These are phyloP conservation scores for Cenococcum geophilum DNA, from an alignment of 495 filamentous ascomycete genomes.

Conservation along the genomic window DNA sequence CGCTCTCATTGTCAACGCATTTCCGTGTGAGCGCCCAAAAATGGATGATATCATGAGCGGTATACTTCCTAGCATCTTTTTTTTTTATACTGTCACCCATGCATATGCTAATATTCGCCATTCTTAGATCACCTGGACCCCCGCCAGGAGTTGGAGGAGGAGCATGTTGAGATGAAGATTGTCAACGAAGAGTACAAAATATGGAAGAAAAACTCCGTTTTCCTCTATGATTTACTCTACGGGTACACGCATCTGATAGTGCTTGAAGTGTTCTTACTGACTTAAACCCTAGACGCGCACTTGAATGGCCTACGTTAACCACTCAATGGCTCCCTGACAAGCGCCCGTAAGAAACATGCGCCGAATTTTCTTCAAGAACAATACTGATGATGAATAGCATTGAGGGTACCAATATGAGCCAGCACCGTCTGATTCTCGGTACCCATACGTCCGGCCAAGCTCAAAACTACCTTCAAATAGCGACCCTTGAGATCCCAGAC, in stretches of 20 bases:
- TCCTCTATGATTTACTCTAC: slow-evolving; percentile 90
- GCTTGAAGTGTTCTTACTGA: background rate
- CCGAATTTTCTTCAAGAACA: background rate
- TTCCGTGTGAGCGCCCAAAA: background rate
- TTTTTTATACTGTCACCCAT: background rate
- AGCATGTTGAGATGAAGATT: slow-evolving; percentile 71
- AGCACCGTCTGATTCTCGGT: slow-evolving; percentile 84
- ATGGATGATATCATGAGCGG: slow-evolving; percentile 32
- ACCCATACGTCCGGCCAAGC: slow-evolving; percentile 87
- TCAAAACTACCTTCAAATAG: slow-evolving; percentile 92
- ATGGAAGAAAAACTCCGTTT: slow-evolving; percentile 99
- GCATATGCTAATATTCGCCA: slow-evolving; percentile 1
- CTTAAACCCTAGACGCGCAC: slow-evolving; percentile 57
- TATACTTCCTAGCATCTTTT: background rate
- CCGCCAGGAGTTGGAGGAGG: slow-evolving; percentile 58
- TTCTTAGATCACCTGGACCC: slow-evolving; percentile 33
- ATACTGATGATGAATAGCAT: slow-evolving; percentile 42
- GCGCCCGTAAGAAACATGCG: slow-evolving; percentile 55
- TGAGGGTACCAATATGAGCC: slow-evolving; percentile 78
- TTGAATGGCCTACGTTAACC: slow-evolving; percentile 97
- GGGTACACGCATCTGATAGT: background rate
- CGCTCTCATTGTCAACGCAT: background rate
- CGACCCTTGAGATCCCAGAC: slow-evolving; percentile 79
- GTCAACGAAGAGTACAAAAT: slow-evolving; percentile 99
- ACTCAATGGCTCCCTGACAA: slow-evolving; percentile 98